Percentiles rank a stretch among this genome's conserved stretches.
Conservation (phyloP, 2,329 filamentous ascomycete species). For the Amphichorda felina region DNA sequence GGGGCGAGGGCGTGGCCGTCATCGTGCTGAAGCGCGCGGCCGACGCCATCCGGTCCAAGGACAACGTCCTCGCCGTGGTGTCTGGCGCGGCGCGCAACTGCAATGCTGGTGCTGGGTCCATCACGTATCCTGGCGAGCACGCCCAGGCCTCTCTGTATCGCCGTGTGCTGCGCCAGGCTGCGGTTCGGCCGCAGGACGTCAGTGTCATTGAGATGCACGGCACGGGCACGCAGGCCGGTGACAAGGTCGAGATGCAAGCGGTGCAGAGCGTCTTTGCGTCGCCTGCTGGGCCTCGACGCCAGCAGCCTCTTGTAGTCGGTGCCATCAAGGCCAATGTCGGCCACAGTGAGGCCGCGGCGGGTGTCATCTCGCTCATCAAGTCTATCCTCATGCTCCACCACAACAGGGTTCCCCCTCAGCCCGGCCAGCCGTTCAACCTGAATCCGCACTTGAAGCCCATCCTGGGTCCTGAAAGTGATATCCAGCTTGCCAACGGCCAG, state of each 20-base stretch:
- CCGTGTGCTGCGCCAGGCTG: conserved; percentile 3
- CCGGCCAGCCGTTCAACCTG: background rate
- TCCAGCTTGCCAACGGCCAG: background rate
- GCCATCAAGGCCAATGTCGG: too few relatives aligned
- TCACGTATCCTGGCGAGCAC: conserved; percentile 23
- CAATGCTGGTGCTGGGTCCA: conserved; percentile 26
- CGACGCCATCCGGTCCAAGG: conserved; percentile 27
- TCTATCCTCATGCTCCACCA: background rate
- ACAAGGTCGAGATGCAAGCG: conserved; percentile 13
- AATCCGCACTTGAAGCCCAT: too few relatives aligned
- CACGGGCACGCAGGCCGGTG: conserved; percentile 22
- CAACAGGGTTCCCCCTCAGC: background rate
- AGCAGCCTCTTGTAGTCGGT: too few relatives aligned
- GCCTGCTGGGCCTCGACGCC: too few relatives aligned
- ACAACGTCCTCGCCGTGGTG: conserved; percentile 22
- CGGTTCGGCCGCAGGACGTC: conserved; percentile 17
- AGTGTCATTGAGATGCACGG: conserved; percentile 31
- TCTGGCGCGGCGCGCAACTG: conserved; percentile 19
- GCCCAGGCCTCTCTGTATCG: conserved; percentile 24
- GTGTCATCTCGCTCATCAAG: background rate
- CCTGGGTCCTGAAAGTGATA: too few relatives aligned
- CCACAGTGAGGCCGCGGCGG: too few relatives aligned
- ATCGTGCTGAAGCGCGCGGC: conserved; percentile 30
- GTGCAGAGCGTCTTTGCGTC: too few relatives aligned
- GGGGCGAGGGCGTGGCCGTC: conserved; percentile 8